Conservation (phyloP, 352 stramenopile species). For the Phytopythium ostracodes region DNA sequence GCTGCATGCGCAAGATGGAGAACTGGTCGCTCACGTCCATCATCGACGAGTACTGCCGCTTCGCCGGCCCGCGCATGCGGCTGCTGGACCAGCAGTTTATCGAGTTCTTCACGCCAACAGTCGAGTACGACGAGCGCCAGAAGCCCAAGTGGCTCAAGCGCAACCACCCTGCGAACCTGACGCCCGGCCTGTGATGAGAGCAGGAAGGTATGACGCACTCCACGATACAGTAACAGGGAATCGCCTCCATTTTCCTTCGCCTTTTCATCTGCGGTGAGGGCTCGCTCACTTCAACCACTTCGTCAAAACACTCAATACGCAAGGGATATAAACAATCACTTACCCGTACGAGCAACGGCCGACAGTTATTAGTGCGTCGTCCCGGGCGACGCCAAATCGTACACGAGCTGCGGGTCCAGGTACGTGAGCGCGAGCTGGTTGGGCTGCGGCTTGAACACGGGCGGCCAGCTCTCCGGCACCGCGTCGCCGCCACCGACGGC, state of each 20-base stretch:
- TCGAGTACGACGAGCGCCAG: slow-evolving; percentile 77
- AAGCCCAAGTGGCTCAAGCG: slow-evolving; percentile 61
- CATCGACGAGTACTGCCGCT: slow-evolving; percentile 87
- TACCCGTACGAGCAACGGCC: too few species aligned
- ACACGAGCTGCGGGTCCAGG: slow-evolving; percentile 18
- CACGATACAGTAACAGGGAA: neutral
- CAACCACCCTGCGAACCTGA: neutral
- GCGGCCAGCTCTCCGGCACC: slow-evolving; percentile 17
- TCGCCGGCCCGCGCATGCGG: slow-evolving; percentile 78
- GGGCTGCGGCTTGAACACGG: slow-evolving; percentile 21
- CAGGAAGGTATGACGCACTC: too few species aligned
- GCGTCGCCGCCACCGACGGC: neutral
- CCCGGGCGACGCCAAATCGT: neutral
- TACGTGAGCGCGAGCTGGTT: slow-evolving; percentile 28
- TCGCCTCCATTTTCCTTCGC: neutral
- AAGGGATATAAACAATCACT: too few species aligned
- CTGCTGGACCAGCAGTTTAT: slow-evolving; percentile 89
- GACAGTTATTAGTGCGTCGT: too few species aligned
- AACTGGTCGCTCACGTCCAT: slow-evolving; percentile 86
- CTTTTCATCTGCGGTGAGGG: too few species aligned
- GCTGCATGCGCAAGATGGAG: slow-evolving; percentile 86
- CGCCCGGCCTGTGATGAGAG: neutral
- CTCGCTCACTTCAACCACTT: too few species aligned
- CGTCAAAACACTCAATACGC: too few species aligned
- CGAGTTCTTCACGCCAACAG: slow-evolving; percentile 81